Base-by-base conservation (phyloP, 768 basidiomycete genomes). In the Leccinum ochraceum region DNA sequence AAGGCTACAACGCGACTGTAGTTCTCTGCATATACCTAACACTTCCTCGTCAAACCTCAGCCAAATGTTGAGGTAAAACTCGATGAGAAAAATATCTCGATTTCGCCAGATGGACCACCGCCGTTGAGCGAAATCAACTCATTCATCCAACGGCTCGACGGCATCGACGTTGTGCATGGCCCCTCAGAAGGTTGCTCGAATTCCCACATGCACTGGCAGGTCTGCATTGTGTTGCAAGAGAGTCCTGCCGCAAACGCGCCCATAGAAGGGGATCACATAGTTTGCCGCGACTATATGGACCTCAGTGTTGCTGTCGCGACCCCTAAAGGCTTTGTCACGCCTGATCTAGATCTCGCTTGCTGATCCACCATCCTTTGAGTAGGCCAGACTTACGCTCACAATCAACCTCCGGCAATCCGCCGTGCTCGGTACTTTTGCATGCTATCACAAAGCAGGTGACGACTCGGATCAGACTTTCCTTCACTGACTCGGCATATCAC, bases 251-350 rank as follows among this genome's bases (percentile, higher is more conserved):
- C 94, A 53, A 98, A 99, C 74, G 96, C 95, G 26, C 87, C 87
- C 60, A 96, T 98, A 67, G 95, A 97, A 69, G 92, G 89, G 32
- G 92, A 96, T 57, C 88, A 94, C 73, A 95, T 97, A 65, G 90
- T 97, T 28, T 98, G 95, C 79, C 82, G 83, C 56, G 94, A 95
- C 73, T 96, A 84, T 66, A 92, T 97, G 62, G 96, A 99, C 75
- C 76, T 99, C 65, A 93, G 90, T 62, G 93, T 99, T 17, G 96
- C 96, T 10, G 96, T 99, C 52, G 93, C 95, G 3, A 98, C 96
- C 3, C 95, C 95, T 48, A 99, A 98, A 78, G 96, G 96, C 32
- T 80, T 99, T 62, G 96, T 99, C 53, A 98, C 96, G 0, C 96
- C 96, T 3, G 30, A 10, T 28, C 28, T 1, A 28, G 28, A 28